A percentile compares a stretch with the other conserved stretches of the same genome.
These are phyloP conservation scores for Aspergillus transmontanensis DNA, from an alignment of 2,329 filamentous ascomycete species.

Conservation along the genomic window DNA sequence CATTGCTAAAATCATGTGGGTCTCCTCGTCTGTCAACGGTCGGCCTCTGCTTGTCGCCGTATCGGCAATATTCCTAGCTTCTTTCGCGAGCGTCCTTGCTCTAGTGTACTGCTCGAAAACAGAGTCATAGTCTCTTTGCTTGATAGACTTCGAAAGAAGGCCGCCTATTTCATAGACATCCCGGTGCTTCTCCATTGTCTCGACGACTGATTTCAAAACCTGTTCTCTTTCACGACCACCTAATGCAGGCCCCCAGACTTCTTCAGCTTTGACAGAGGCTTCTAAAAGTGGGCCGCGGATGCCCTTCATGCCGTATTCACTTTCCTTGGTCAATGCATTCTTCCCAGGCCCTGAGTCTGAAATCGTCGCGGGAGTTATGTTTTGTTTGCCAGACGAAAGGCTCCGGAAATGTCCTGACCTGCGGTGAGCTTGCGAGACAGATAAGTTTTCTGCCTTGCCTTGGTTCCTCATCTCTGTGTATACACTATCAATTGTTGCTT, in stretches of 20 bases:
- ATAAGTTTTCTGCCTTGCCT: conserved; percentile 55
- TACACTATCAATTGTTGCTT: conserved; percentile 97
- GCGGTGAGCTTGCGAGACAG: conserved; percentile 58
- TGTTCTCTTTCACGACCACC: conserved; percentile 91
- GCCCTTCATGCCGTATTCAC: conserved; percentile 82
- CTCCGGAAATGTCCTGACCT: conserved; percentile 63
- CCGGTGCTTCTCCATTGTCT: conserved; percentile 75
- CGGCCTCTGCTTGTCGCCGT: conserved; percentile 52
- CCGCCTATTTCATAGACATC: conserved; percentile 81
- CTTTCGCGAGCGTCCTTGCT: conserved; percentile 79
- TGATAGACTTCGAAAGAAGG: conserved; percentile 79
- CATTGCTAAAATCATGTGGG: conserved; percentile 84
- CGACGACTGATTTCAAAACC: conserved; percentile 75
- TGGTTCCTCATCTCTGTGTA: conserved; percentile 91
- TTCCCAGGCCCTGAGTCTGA: conserved; percentile 68
- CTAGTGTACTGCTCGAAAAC: conserved; percentile 84
- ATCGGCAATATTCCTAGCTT: conserved; percentile 70
- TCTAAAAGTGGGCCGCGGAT: conserved; percentile 88
- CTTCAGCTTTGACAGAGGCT: conserved; percentile 89
- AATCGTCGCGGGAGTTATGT: conserved; percentile 40
- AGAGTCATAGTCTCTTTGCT: conserved; percentile 84
- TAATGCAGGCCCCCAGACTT: conserved; percentile 94
- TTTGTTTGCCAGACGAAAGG: conserved; percentile 47
- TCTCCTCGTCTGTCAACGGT: conserved; percentile 72
- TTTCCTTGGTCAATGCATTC: conserved; percentile 89